Conservation (phyloP, 2,329 filamentous ascomycete genomes). For the Scedosporium minutisporum region DNA sequence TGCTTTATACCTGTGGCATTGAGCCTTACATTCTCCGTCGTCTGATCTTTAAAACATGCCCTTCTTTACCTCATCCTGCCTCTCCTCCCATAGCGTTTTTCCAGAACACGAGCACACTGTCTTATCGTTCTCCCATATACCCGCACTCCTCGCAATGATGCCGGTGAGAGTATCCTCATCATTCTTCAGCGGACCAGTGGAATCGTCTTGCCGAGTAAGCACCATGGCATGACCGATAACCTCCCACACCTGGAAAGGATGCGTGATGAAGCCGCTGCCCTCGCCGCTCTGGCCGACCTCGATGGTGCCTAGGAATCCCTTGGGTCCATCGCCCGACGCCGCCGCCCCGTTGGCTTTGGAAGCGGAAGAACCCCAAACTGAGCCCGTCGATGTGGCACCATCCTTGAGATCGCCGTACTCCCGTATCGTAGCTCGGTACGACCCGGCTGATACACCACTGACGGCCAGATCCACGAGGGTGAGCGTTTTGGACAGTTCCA, state of each 20-base stretch:
- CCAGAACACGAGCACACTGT: conserved; percentile 96
- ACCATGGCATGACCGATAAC: conserved; percentile 90
- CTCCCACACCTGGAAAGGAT: conserved; percentile 84
- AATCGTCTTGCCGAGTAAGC: conserved; percentile 56
- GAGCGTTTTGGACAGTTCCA: conserved; percentile 69
- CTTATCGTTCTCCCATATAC: conserved; percentile 99
- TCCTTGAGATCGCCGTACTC: conserved; percentile 78
- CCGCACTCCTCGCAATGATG: conserved; percentile 88
- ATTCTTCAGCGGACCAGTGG: conserved; percentile 49
- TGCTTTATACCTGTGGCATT: background rate
- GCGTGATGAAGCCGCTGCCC: conserved; percentile 73
- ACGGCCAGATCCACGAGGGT: conserved; percentile 85
- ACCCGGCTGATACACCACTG: conserved; percentile 69
- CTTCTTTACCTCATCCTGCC: conserved; percentile 76
- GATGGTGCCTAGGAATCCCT: conserved; percentile 60
- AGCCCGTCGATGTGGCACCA: conserved; percentile 74
- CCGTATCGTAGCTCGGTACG: conserved; percentile 74
- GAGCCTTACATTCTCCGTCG: background rate
- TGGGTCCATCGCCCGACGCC: conserved; percentile 29
- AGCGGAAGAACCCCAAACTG: conserved; percentile 51
- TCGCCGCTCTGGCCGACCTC: conserved; percentile 66
- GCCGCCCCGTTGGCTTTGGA: conserved; percentile 26
- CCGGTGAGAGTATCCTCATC: conserved; percentile 82
- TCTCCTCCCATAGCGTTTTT: conserved; percentile 97
- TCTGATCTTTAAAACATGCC: conserved; percentile 65